These are phyloP conservation scores for Colletotrichum sp. DNA, from an alignment of 2,329 filamentous ascomycete species.

Conservation along the genomic window DNA sequence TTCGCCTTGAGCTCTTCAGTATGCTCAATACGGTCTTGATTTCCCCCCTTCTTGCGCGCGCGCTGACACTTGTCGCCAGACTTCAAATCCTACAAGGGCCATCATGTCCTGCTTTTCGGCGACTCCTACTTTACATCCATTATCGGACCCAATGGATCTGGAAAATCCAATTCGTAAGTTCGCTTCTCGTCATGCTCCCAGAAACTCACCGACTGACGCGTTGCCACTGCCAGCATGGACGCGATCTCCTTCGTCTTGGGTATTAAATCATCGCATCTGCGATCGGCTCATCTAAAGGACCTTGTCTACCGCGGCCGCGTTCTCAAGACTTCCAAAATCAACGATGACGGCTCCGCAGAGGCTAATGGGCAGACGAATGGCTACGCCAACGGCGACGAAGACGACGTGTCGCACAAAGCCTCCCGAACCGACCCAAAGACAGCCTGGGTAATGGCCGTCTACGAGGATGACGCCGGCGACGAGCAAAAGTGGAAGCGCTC, in stretches of 20 bases:
- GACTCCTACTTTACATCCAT: slow-evolving; percentile 99
- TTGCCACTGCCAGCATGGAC: slow-evolving; percentile 75
- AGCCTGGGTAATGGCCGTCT: slow-evolving; percentile 99
- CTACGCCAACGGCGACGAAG: slow-evolving; percentile 63
- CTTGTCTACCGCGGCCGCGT: slow-evolving; percentile 96
- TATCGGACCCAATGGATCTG: slow-evolving; percentile 98
- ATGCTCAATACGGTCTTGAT: slow-evolving; percentile 38
- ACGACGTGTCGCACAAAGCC: slow-evolving; percentile 63
- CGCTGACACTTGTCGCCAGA: slow-evolving; percentile 55
- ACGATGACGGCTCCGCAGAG: slow-evolving; percentile 83
- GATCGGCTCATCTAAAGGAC: slow-evolving; percentile 91
- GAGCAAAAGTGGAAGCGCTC: slow-evolving; percentile 95
- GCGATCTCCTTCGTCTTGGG: slow-evolving; percentile 98
- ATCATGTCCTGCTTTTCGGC: slow-evolving; percentile 91
- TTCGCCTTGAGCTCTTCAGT: slow-evolving; percentile 94
- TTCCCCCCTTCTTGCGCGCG: not conserved
- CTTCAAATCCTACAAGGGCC: slow-evolving; percentile 99
- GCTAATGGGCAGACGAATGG: slow-evolving; percentile 68
- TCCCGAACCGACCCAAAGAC: slow-evolving; percentile 87
- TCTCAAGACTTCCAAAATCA: slow-evolving; percentile 89
- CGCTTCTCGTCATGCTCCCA: not conserved
- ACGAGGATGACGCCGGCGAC: slow-evolving; percentile 95
- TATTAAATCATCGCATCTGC: slow-evolving; percentile 97
- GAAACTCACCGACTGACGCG: slow-evolving; percentile 24
- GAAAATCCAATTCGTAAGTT: slow-evolving; percentile 93